Base-by-base conservation (phyloP, 306 rosid genomes). In the Hippophae rhamnoides region DNA sequence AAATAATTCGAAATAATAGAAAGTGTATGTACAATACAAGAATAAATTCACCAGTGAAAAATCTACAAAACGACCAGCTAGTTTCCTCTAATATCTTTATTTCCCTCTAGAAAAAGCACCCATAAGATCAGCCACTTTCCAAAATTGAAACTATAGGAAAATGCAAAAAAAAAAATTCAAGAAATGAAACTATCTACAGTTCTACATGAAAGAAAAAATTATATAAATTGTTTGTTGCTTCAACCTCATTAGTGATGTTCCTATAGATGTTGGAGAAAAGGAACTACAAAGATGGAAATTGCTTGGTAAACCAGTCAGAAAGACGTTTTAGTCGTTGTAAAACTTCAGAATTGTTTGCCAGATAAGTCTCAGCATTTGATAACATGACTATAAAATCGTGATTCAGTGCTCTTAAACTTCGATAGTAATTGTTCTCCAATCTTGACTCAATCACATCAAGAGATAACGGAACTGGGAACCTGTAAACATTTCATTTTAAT, bases 401-500 rank as follows among this genome's bases (percentile, higher is more conserved):
- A 76, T 82, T 79, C 69, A 88, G 69, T 13, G 99, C 97, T 75
- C 88, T 95, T 73, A 86, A 62, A 65, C 89, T 82, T 49, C 99
- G 88, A 72, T 93, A 86, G 75, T 93, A 93, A 56, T 74, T 74
- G 60, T 89, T 88, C 71, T 88, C 94, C 81, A 93, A 56, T 67
- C 99, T 88, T 58, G 76, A 70, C 49, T 75, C 70, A 67, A 93
- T 86, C 81, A 80, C 70, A 10, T 86, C 95, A 12, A 93, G 75
- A 58, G 90, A 72, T 59, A 93, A 13, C 18, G 99, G 89, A 44
- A 93, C 99, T 40, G 95, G 86, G 69, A 81, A 93, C 90, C 99
- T 93, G 82, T 68, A 69, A 46, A 60, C 57, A 57, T 73, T 66
- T 63, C 67, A 25, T 5, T 18, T 31, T 31, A 31, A 31, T 31